Evolutionary conservation across 169 alveolate genomes (phyloP), one percentile per base, ranked within the genome.

Genomic region (Theileria parva): DNA sequence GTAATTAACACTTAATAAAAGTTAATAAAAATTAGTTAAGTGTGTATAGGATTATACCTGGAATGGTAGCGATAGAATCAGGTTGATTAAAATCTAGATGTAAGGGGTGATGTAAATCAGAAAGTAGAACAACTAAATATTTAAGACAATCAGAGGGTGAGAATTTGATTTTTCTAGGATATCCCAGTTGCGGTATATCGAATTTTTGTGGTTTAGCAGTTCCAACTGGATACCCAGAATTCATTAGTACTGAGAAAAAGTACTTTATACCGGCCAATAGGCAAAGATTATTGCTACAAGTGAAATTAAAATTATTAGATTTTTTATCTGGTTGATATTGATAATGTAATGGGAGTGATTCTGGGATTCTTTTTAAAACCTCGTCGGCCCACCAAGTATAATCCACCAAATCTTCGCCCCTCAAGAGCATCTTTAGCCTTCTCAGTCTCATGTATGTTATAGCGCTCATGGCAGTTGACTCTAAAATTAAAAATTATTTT

Each of bases 61-160:
- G 72, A 27, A 13, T 80, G 48, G 59, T 74, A 59, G 64, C 86
- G 73, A 21, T 86, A 91, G 63, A 81, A 69, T 67, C 74, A 50
- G 83, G 86, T 81, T 25, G 81, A 75, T 69, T 39, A 15, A 87
- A 79, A 74, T 65, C 94, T 75, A 80, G 84, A 77, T 79, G 92
- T 83, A 68, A 90, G 4, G 96, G 96, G 75, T 93, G 93, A 76
- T 93, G 96, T 76, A 93, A 80, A 70, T 93, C 96, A 17, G 95
- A 89, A 37, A 93, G 74, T 21, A 93, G 77, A n/a, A 90, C 90
- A 19, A 93, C 89, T 30, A 93, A 69, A 71, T 91, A 93, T 74
- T 93, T 93, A 39, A 93, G 63, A 39, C 91, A 79, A 57, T 93
- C 96, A 27, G 95, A 67, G 69, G 91, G 92, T 13, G 96, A 77